Conservation (phyloP, 257 asterid genomes). For the Leptodermis oblonga region DNA sequence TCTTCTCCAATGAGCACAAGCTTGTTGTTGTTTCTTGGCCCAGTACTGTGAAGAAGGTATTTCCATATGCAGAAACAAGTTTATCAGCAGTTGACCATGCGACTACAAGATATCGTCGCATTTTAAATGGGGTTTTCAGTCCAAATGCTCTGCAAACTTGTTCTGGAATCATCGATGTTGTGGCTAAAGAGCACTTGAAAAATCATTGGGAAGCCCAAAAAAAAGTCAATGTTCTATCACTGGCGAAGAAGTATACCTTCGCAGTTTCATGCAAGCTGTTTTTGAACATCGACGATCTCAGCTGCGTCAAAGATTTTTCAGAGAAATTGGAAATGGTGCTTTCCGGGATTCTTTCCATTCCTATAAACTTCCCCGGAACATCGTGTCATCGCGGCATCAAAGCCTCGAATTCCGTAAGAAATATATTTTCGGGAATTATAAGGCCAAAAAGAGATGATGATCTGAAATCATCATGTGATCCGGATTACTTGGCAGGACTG, state of each 20-base stretch:
- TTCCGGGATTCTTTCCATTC: background rate
- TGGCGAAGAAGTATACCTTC: constrained; percentile 5
- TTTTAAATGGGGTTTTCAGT: background rate
- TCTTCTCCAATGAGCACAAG: background rate
- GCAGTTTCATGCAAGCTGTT: background rate
- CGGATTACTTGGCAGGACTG: background rate
- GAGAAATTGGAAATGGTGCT: background rate
- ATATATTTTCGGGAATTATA: background rate
- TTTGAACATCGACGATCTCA: background rate
- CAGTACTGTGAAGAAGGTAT: background rate
- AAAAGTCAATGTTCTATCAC: constrained; percentile 3
- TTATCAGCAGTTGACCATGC: background rate
- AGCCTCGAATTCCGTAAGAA: background rate
- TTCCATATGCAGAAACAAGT: background rate
- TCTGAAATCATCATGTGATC: background rate
- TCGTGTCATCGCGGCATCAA: background rate
- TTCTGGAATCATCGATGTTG: background rate
- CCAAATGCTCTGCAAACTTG: background rate
- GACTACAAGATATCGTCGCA: background rate
- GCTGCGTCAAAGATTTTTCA: background rate
- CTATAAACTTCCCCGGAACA: background rate
- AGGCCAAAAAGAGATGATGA: background rate
- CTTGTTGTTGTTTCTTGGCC: constrained; percentile 6
- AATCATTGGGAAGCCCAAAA: background rate
- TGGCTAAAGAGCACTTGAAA: background rate